Conservation (phyloP, 169 alveolate species). For the Cyclospora cayetanensis region DNA sequence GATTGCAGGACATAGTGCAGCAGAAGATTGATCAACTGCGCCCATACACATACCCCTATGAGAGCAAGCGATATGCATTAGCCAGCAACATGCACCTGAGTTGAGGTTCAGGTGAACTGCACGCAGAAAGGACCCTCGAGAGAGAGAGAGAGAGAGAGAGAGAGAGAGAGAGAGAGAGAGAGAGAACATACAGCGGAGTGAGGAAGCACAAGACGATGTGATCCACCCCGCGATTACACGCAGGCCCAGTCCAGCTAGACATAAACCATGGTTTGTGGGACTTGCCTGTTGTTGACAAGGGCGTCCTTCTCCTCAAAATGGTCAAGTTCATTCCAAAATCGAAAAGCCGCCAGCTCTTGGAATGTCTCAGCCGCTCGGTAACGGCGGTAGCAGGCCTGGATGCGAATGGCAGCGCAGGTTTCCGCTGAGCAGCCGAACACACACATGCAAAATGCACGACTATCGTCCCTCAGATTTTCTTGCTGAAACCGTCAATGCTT, state of each 20-base stretch:
- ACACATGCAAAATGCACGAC: background rate
- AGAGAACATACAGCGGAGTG: background rate
- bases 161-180: background rate
- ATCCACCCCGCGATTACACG: too few relatives aligned
- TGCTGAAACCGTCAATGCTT: background rate
- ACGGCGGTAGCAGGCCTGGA: slow-evolving; percentile 57
- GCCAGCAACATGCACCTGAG: too few relatives aligned
- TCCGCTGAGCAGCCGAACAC: background rate
- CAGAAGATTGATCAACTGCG: too few relatives aligned
- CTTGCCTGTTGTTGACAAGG: slow-evolving; percentile 64
- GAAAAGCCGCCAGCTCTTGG: slow-evolving; percentile 64
- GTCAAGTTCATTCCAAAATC: slow-evolving; percentile 68
- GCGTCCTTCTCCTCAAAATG: slow-evolving; percentile 69
- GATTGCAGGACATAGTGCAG: too few relatives aligned
- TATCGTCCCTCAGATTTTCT: background rate
- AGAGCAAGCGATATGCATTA: too few relatives aligned
- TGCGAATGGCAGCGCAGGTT: slow-evolving; percentile 40
- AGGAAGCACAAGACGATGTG: background rate
- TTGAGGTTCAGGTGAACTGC: too few relatives aligned
- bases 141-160: background rate
- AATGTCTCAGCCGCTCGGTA: slow-evolving; percentile 65
- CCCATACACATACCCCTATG: too few relatives aligned
- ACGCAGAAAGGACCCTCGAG: too few relatives aligned
- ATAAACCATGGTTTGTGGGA: background rate
- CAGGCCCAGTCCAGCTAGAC: too few relatives aligned